These are phyloP conservation scores for Populus deltoides DNA, from an alignment of 345 rosid genomes.

Conservation along the genomic window DNA sequence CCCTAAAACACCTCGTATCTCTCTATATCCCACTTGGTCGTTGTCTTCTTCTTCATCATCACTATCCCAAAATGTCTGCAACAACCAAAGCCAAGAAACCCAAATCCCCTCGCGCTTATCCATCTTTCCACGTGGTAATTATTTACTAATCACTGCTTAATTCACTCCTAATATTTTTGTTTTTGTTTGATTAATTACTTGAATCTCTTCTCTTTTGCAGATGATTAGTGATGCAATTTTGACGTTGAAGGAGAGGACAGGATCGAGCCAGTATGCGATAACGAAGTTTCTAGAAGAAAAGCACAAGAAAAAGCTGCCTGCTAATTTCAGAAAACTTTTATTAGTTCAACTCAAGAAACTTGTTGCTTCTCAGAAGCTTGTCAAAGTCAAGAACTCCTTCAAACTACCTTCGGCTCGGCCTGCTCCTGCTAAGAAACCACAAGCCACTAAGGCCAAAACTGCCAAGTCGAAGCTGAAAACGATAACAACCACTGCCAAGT, in stretches of 20 bases:
- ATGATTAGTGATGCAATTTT: slow-evolving; percentile 28
- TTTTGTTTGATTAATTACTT: neutral
- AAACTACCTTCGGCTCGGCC: slow-evolving; percentile 15
- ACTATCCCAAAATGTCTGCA: neutral
- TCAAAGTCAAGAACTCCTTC: slow-evolving; percentile 25
- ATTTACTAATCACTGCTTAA: no score
- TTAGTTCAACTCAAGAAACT: slow-evolving; percentile 17
- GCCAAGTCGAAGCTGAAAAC: no score
- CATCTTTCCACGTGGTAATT: slow-evolving; percentile 18
- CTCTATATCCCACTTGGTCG: neutral
- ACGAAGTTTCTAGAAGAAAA: slow-evolving; percentile 25
- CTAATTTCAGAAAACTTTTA: slow-evolving; percentile 22
- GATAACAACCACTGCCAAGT: no score
- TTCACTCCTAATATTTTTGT: neutral
- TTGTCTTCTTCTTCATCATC: neutral
- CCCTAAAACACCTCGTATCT: no score
- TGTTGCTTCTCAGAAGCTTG: slow-evolving; percentile 22
- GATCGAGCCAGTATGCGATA: slow-evolving; percentile 33
- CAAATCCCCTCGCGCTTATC: slow-evolving; percentile 19
- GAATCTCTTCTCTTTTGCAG: neutral
- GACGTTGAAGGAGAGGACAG: slow-evolving; percentile 25
- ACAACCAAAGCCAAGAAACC: slow-evolving; percentile 11
- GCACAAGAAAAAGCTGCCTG: slow-evolving; percentile 17
- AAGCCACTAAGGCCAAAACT: neutral
- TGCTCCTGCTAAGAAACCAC: slow-evolving; percentile 2